Evolutionary conservation across 495 filamentous ascomycete genomes (phyloP), one percentile per base, ranked within the genome.

Genomic region (Penicillium pulvis): DNA sequence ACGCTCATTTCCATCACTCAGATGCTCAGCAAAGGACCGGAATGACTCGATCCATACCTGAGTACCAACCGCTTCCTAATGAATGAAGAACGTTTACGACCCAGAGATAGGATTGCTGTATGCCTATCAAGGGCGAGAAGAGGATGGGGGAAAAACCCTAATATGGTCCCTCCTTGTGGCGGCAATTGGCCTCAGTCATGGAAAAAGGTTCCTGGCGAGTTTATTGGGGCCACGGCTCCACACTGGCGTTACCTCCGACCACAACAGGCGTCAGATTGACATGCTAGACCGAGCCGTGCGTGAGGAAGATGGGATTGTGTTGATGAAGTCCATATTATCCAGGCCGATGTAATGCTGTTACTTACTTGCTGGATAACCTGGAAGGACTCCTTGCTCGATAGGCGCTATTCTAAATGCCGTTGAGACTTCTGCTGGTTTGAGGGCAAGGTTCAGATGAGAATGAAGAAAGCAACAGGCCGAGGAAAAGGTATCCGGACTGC

Each of bases 151-250:
- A 23, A 43, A 51, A 59, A 51, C 53, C 51, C 60, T 60, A 49
- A 20, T 6, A n/a, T 24, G 28, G 26, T 36, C 11, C 20, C 12
- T 43, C 42, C 49, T 43, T 47, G 58, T 65, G 53, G 50, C 56
- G 59, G 62, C 66, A 66, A 68, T 71, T 63, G 61, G 71, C 63
- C 52, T 31, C 55, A 45, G 23, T 39, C 42, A 48, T 49, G 68
- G 70, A 71, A 70, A 72, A 65, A 51, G 46, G 31, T 66, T 66
- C 70, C 71, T 63, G 52, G 46, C 53, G 41, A 62, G 19, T 26
- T 55, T 55, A 72, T 68, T 74, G 64, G 71, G 60, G 60, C 55
- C 3, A 31, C 52, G 58, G 59, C 59, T 66, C 63, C 53, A 67
- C 62, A 4, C 41, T 31, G 56, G 20, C 39, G 24, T 16, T 26